These are phyloP conservation scores for Suillus subluteus DNA, from an alignment of 768 basidiomycete species.

Conservation along the genomic window DNA sequence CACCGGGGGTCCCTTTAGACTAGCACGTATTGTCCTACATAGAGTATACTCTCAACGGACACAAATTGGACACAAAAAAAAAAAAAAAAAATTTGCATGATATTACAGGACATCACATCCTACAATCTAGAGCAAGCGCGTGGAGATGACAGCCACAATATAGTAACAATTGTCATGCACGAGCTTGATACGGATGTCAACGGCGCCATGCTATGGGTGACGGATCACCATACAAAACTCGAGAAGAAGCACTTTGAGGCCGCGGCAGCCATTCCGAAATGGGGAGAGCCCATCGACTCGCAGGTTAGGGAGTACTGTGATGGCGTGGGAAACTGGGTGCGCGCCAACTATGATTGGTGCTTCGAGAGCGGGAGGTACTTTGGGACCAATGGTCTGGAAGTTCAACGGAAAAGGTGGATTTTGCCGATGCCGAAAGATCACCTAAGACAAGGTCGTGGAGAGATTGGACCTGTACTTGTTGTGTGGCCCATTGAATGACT, in stretches of 20 bases:
- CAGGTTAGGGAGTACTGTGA: conserved; percentile 16
- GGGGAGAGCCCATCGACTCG: conserved; percentile 43
- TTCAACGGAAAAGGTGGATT: conserved; percentile 36
- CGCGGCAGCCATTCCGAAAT: conserved; percentile 43
- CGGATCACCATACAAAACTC: conserved; percentile 37
- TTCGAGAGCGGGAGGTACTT: conserved; percentile 52
- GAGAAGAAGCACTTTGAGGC: conserved; percentile 41
- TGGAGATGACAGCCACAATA: conserved; percentile 36
- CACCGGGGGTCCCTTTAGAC: too few relatives aligned
- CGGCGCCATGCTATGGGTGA: conserved; percentile 44
- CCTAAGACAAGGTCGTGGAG: not conserved
- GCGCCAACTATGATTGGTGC: conserved; percentile 53
- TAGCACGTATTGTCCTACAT: too few relatives aligned
- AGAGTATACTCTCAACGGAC: too few relatives aligned
- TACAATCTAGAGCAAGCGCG: conserved; percentile 39
- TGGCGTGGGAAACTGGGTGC: conserved; percentile 56
- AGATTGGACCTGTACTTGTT: not conserved
- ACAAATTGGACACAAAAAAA: too few relatives aligned
- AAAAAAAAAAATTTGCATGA: not conserved
- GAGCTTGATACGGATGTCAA: conserved; percentile 42
- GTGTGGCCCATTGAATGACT: too few relatives aligned
- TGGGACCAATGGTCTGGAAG: conserved; percentile 36
- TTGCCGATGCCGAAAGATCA: conserved; percentile 31
- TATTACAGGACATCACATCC: conserved; percentile 32
- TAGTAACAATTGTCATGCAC: conserved; percentile 56